phyloP scores from a whole-genome alignment of 768 basidiomycete genomes.

The Mycena vulgaris region DNA sequence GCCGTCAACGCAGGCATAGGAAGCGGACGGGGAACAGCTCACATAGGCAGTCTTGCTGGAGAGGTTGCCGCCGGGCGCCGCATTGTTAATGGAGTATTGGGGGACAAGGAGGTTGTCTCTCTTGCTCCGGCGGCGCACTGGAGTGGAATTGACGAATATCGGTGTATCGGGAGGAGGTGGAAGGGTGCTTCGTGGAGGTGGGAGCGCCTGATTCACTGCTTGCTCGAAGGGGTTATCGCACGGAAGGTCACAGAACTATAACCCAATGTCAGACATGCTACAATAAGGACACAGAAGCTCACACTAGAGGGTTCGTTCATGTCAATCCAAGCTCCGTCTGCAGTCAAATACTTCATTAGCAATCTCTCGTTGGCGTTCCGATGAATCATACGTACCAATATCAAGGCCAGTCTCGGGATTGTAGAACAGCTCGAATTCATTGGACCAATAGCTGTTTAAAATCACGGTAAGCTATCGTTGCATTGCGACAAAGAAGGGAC shows the following conservation, averaged over 20 bases:
- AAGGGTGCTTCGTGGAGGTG: slow-evolving; percentile 64
- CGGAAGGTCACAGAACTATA: slow-evolving; percentile 74
- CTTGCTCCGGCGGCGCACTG: slow-evolving; percentile 35
- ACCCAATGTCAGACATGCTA: slow-evolving; percentile 8
- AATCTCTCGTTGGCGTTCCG: slow-evolving; percentile 57
- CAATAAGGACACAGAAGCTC: slow-evolving; percentile 35
- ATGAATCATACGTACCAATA: slow-evolving; percentile 83
- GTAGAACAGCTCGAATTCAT: slow-evolving; percentile 73
- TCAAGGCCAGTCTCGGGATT: slow-evolving; percentile 67
- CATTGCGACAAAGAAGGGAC: background rate
- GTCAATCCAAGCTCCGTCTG: slow-evolving; percentile 79
- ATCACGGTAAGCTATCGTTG: background rate
- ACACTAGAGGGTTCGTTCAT: slow-evolving; percentile 84
- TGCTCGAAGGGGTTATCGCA: slow-evolving; percentile 74
- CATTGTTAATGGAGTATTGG: slow-evolving; percentile 74
- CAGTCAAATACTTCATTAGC: background rate
- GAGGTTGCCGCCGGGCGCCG: slow-evolving; percentile 60
- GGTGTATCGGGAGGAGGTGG: slow-evolving; percentile 70
- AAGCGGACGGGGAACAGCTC: slow-evolving; percentile 37
- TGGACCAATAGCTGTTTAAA: slow-evolving; percentile 71
- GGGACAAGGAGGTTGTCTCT: slow-evolving; percentile 63
- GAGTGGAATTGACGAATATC: slow-evolving; percentile 58
- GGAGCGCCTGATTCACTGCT: slow-evolving; percentile 66
- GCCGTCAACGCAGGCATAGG: background rate
- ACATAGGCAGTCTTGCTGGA: slow-evolving; percentile 72